These are phyloP conservation scores for Thelephora aurantiotincta DNA, from an alignment of 768 basidiomycete species.

Conservation along the genomic window DNA sequence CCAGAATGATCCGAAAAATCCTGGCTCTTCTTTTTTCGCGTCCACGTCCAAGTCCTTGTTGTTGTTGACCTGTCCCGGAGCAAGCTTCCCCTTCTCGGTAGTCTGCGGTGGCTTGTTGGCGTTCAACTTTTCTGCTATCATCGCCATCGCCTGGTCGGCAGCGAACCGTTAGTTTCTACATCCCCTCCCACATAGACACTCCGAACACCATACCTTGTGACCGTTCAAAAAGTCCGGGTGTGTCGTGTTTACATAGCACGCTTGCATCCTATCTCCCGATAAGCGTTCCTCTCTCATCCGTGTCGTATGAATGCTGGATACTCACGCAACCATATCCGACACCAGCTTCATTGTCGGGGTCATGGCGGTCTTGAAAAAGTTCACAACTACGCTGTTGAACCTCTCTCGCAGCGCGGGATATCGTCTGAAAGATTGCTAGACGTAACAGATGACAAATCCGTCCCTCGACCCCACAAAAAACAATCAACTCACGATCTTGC, in stretches of 20 bases:
- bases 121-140: conserved; percentile 72
- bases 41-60: conserved; percentile 92
- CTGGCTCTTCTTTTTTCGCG: conserved; percentile 72
- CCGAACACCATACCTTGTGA: conserved; percentile 48
- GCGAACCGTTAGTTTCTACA: too few relatives aligned
- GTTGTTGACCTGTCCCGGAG: conserved; percentile 66
- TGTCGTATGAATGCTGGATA: conserved; percentile 9
- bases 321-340: conserved; percentile 79
- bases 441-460: conserved; percentile 1
- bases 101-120: conserved; percentile 59
- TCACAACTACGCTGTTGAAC: conserved; percentile 91
- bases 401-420: conserved; percentile 94
- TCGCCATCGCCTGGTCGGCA: conserved; percentile 61
- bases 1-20: conserved; percentile 96
- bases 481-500: conserved; percentile 57
- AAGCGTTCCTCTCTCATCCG: background rate
- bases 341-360: conserved; percentile 91
- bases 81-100: conserved; percentile 61
- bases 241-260: conserved; percentile 97
- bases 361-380: conserved; percentile 95
- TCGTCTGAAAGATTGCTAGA: conserved; percentile 87
- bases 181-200: background rate
- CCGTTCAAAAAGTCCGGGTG: conserved; percentile 98
- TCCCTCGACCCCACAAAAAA: background rate
- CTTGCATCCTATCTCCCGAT: conserved; percentile 64